A percentile compares a stretch with the other conserved stretches of the same genome.
Conservation (phyloP, 176 grass and related monocot species). For the Raddia distichophylla region DNA sequence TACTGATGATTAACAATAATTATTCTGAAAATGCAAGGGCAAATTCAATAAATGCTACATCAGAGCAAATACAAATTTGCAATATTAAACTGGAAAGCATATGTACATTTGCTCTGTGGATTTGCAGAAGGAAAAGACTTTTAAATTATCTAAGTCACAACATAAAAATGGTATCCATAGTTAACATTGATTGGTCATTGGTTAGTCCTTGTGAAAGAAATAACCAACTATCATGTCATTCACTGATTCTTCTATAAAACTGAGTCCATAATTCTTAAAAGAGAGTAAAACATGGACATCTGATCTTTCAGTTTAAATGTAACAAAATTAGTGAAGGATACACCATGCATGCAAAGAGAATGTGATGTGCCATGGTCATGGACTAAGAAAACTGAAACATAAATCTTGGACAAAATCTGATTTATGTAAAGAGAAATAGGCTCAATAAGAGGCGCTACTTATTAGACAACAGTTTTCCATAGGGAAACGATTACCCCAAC, state of each 20-base stretch:
- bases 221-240: background rate
- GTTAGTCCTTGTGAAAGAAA: constrained; percentile 9
- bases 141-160: background rate
- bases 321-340: background rate
- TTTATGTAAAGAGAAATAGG: no score
- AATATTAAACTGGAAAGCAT: background rate
- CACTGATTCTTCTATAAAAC: background rate
- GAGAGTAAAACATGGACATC: background rate
- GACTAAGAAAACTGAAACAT: no score
- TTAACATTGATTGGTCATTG: background rate
- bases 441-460: no score
- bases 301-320: background rate
- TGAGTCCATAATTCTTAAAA: no score
- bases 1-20: no score
- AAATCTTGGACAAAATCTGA: no score
- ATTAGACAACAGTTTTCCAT: no score
- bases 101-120: background rate
- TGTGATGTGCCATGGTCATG: no score
- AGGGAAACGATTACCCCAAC: no score
- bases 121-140: background rate
- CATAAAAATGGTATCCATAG: background rate
- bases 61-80: background rate
- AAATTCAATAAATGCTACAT: no score
- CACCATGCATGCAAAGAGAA: background rate
- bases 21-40: no score